Evolutionary conservation across 331 rosid species (phyloP), one percentile per base, ranked within the genome.

Genomic region (Dryas integrifolia): DNA sequence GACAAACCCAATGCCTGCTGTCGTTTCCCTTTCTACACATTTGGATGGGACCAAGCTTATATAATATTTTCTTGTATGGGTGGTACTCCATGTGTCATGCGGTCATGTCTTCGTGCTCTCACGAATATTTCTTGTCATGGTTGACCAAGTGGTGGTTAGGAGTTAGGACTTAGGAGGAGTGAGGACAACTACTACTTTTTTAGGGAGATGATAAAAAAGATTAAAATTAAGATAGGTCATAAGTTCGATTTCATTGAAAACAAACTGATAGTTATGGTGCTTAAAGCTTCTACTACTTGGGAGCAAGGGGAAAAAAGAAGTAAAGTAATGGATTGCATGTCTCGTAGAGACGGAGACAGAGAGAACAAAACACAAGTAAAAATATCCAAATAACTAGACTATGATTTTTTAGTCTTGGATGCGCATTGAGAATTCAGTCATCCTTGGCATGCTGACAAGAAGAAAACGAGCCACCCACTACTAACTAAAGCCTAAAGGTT

Each of bases 381-480:
- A 46, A 57, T 30, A 44, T 30, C 61, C 41, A 35, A 21, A 59
- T 6, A 72, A 26, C n/a, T 39, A 51, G 38, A 24, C 38, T 9
- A 63, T 63, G 78, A 65, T 70, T 21, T 21, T 21, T 51, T 76
- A 66, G 72, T 68, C 85, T 53, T 41, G 24, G 45, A 51, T 35
- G 30, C n/a, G 50, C 81, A 24, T 74, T 67, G 77, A 65, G 16
- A 73, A 41, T 48, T 78, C 74, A 77, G 72, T 51, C 79, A 68
- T 49, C 69, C 39, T 65, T 9, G 51, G 47, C 72, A 67, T 76
- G 82, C 72, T 65, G 77, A 77, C 81, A 77, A 49, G 53, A 58
- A 45, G 48, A 75, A 77, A 73, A 89, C 90, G 96, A 89, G 96
- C 82, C 52, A 38, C 82, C 89, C 92, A 87, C 92, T 81, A 87